Evolutionary conservation across 768 basidiomycete species (phyloP), one percentile per base, ranked within the genome.

Genomic region (Agaricus blazei): DNA sequence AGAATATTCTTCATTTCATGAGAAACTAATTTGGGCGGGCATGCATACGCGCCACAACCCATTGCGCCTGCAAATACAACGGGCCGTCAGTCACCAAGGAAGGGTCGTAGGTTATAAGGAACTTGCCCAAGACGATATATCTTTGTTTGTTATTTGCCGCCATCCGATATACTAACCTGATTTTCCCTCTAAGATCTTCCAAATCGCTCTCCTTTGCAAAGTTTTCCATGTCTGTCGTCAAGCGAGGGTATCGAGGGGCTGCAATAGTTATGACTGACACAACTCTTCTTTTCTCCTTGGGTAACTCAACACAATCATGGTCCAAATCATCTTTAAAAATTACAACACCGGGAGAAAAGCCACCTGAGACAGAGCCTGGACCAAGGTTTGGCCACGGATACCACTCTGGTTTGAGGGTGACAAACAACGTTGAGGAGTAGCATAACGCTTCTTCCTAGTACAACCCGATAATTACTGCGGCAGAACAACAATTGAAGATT

Each of bases 331-430:
- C 68, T 56, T 74, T 75, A 69, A 78, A 77, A 15, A 79, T 66
- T 34, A 79, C 73, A 5, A 79, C 71, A 7, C 70, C 73, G 0
- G 77, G 75, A 0, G 77, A 79, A 62, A 61, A 78, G 1, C 78
- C 54, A 1, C 74, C 77, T 2, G 73, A 70, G 4, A 65, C 59
- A 15, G 71, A 75, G 1, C 71, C 72, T 3, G 64, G 65, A 34
- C 77, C 77, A 15, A 69, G 61, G 60, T 79, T 79, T 11, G 74
- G 70, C 77, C 77, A 78, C 8, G 77, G 77, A 52, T 78, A 78
- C 56, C 71, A 75, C 6, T 64, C 62, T 26, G 61, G 60, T 43
- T 72, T 71, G 36, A 79, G 68, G 1, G 76, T 77, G 11, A 56
- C 54, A 58, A 73, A 79, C 4, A 79, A 66, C 4, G 76, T 77